Percentiles rank a stretch among this genome's conserved stretches.
Conservation (phyloP, 2,329 filamentous ascomycete genomes). For the Claviceps arundinis region DNA sequence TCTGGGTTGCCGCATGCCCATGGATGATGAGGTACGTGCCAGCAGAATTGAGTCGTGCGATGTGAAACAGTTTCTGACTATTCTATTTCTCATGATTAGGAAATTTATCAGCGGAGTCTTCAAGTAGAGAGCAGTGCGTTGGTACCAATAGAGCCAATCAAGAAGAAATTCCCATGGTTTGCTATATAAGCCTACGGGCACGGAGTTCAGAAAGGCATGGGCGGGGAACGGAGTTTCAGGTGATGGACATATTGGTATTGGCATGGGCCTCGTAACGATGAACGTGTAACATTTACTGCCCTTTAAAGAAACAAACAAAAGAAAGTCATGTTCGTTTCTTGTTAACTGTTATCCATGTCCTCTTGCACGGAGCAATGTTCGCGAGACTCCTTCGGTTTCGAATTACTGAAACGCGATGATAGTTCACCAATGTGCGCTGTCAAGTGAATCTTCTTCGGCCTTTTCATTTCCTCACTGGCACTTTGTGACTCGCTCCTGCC, state of each 20-base stretch:
- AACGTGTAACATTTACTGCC: neutral
- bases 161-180: constrained; percentile 57
- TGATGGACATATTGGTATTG: constrained; percentile 4
- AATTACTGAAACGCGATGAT: too few species aligned
- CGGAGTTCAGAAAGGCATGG: constrained; percentile 15
- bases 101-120: constrained; percentile 50
- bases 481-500: neutral
- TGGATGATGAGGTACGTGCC: constrained; percentile 73
- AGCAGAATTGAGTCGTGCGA: neutral
- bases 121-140: constrained; percentile 40
- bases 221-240: neutral
- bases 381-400: too few species aligned
- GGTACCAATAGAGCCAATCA: constrained; percentile 32
- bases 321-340: too few species aligned
- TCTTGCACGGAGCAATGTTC: too few species aligned
- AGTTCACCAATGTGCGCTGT: too few species aligned
- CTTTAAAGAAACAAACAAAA: too few species aligned
- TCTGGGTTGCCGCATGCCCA: constrained; percentile 66
- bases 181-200: constrained; percentile 27
- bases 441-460: too few species aligned
- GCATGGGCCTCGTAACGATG: neutral
- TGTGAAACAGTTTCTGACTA: neutral
- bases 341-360: too few species aligned
- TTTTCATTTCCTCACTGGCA: neutral
- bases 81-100: constrained; percentile 23